Percentiles rank a stretch among this genome's conserved stretches.
Conservation (phyloP, 148 eudicot species). For the Persicaria maculosa region DNA sequence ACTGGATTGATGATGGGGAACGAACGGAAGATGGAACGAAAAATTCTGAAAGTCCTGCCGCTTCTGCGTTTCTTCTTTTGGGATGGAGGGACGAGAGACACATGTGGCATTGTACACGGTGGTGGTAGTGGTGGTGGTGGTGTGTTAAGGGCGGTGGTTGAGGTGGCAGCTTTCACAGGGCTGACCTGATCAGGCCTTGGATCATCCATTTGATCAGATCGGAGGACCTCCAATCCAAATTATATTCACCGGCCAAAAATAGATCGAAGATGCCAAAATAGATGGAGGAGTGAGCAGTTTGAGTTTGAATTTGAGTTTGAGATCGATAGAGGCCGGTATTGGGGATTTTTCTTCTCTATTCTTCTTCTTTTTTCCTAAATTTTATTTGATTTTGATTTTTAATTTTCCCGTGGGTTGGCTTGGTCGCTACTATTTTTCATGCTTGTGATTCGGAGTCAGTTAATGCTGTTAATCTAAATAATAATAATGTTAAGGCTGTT, state of each 20-base stretch:
- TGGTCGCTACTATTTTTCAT: background rate
- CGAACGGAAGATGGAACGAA: slow-evolving; percentile 52
- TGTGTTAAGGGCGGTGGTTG: background rate
- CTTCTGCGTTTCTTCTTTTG: slow-evolving; percentile 33
- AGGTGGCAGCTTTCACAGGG: background rate
- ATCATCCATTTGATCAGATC: slow-evolving; percentile 3
- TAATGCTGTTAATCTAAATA: background rate
- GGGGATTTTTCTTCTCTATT: background rate
- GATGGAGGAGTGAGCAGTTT: background rate
- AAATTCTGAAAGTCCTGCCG: slow-evolving; percentile 31
- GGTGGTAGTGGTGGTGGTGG: background rate
- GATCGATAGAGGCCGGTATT: background rate
- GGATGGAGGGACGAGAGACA: slow-evolving; percentile 41
- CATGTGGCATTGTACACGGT: background rate
- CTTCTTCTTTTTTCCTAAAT: background rate
- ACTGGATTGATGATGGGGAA: slow-evolving; percentile 67
- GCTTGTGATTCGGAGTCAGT: slow-evolving; percentile 5
- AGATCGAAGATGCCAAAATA: background rate
- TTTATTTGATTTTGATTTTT: background rate
- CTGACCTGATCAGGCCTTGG: background rate
- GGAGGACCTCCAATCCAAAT: background rate
- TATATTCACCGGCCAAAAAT: background rate
- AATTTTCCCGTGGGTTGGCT: background rate
- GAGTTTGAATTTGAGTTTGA: background rate
- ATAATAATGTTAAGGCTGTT: background rate